Evolutionary conservation across 75 land plant genomes (phyloP).

Genomic region (Cunninghamia lanceolata): DNA sequence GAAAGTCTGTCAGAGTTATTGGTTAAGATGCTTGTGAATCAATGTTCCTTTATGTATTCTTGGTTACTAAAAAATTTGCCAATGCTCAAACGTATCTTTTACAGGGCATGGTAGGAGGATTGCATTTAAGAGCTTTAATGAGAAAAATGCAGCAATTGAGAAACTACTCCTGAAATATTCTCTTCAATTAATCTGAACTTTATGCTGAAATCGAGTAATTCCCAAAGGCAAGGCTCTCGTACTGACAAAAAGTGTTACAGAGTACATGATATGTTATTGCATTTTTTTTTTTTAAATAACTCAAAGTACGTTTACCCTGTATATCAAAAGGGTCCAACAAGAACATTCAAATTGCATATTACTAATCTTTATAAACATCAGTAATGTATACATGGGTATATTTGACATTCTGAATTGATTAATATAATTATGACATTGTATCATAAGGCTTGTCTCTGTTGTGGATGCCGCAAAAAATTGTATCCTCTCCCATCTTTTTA

Average conservation of each 20-base stretch:
- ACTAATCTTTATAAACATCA: not conserved
- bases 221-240: not conserved
- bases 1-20: not conserved
- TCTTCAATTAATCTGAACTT: conserved; percentile 2
- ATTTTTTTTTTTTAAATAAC: not conserved
- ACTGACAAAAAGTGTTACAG: not conserved
- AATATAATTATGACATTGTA: not conserved
- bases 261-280: not conserved
- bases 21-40: not conserved
- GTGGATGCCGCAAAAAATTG: conserved; percentile 17
- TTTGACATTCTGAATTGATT: not conserved
- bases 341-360: not conserved
- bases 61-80: not conserved
- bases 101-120: conserved; percentile 66
- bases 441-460: not conserved
- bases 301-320: not conserved
- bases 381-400: not conserved
- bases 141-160: conserved; percentile 31
- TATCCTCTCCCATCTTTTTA: not conserved
- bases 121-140: conserved; percentile 28
- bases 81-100: not conserved
- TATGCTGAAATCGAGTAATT: not conserved
- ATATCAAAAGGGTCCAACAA: not conserved
- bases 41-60: not conserved
- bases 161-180: conserved; percentile 6